phyloP scores from a whole-genome alignment of 2,329 filamentous ascomycete species.

The Verticillium albo-atrum region DNA sequence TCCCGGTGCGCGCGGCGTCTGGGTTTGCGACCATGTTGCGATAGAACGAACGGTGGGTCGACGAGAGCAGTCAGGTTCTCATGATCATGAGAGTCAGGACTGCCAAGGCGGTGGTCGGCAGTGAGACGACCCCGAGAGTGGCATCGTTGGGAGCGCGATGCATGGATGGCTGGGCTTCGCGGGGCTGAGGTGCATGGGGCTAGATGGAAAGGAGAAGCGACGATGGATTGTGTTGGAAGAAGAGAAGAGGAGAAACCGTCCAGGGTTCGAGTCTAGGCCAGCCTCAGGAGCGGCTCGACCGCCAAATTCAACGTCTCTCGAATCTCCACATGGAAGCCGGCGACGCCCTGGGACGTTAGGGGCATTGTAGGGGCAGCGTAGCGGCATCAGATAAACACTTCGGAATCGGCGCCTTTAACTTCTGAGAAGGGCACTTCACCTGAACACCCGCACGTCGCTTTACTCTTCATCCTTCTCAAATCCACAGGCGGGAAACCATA shows the following conservation, averaged over 20 bases:
- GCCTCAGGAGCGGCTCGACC: neutral
- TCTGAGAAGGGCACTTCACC: too few relatives aligned
- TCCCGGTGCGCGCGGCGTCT: neutral
- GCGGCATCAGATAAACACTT: too few relatives aligned
- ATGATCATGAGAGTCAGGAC: neutral
- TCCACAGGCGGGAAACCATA: too few relatives aligned
- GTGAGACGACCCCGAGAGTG: neutral
- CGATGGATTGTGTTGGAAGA: neutral
- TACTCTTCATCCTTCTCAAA: too few relatives aligned
- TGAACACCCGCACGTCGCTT: too few relatives aligned
- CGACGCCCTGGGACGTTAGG: too few relatives aligned
- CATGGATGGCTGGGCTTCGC: neutral
- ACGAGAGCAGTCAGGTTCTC: neutral
- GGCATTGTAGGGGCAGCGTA: too few relatives aligned
- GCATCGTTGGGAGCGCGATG: neutral
- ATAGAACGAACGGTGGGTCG: neutral
- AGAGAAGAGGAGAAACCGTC: neutral
- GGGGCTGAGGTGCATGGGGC: neutral
- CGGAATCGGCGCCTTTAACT: too few relatives aligned
- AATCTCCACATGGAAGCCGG: neutral
- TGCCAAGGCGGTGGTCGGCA: neutral
- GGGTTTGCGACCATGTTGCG: neutral
- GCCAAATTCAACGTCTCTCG: neutral
- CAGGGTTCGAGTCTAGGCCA: neutral
- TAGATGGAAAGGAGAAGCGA: neutral